Base-by-base conservation (phyloP, 768 basidiomycete genomes). In the Boletus reticuloceps region DNA sequence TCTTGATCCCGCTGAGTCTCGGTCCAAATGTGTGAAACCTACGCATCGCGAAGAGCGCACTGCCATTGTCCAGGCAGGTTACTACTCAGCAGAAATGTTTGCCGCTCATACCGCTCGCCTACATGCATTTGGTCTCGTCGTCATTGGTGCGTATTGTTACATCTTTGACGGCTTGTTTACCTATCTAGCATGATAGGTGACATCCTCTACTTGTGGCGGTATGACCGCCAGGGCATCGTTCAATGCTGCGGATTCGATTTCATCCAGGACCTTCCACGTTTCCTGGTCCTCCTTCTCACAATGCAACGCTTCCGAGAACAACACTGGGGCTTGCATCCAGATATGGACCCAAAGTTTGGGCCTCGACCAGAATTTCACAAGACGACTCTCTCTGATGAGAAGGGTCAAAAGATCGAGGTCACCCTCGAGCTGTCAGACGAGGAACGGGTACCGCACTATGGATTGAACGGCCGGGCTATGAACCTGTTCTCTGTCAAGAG, bases 261-360 rank as follows among this genome's bases (percentile, higher is more conserved):
- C 22, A 46, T 63, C 5, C 13, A 61, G 12, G 62, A 58, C 11
- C 54, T 59, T 11, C 54, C 58, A 2, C 52, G 46, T 1, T 60
- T 59, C 3, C 41, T 62, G 1, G n/a, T n/a, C n/a, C n/a, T n/a
- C n/a, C n/a, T n/a, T n/a, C 46, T 61, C 13, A 40, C 45, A 8
- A 38, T 58, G 51, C 51, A 63, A 20, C 51, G 56, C 6, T 55
- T 61, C 47, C 1, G 19, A 12, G 10, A n/a, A 6, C 39, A 10
- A 5, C 44, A 61, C 19, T 61, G 59, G 56, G 62, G 56, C 8
- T 14, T 41, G 38, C 2, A 39, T 39, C 38, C 38, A 13, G 13
- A 39, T 39, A n/a, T 39, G 0, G 38, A 39, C 17, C 38, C 38
- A 4, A n/a, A 8, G 13, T 39, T 39, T 39, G 38, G 38, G 13